phyloP scores from a whole-genome alignment of 2,329 filamentous ascomycete species.

The Geosmithia morbida region DNA sequence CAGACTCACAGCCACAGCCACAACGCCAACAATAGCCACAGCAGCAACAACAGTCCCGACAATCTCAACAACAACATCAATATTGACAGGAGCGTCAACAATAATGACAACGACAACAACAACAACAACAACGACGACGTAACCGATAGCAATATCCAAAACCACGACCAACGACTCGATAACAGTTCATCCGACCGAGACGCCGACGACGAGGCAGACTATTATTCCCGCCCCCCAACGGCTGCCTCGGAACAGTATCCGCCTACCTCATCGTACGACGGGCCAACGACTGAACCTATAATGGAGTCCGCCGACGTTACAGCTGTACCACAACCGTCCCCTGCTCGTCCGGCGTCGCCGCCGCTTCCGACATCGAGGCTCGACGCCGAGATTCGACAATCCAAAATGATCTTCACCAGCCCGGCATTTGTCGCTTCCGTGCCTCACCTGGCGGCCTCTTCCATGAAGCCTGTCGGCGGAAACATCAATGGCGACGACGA shows the following conservation, averaged over 20 bases:
- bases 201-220: background rate
- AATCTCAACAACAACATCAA: background rate
- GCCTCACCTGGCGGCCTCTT: constrained; percentile 17
- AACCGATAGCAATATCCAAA: background rate
- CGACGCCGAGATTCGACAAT: constrained; percentile 22
- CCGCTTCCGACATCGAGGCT: constrained; percentile 10
- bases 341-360: background rate
- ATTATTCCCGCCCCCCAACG: background rate
- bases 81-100: background rate
- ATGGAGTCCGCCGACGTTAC: constrained; percentile 4
- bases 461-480: constrained; percentile 5
- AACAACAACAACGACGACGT: background rate
- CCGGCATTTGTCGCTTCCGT: constrained; percentile 23
- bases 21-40: background rate
- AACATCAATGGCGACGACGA: constrained; percentile 6
- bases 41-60: background rate
- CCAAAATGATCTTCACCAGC: constrained; percentile 23
- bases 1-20: background rate
- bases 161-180: background rate
- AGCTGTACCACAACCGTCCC: constrained; percentile 6
- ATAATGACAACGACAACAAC: background rate
- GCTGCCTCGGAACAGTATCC: background rate
- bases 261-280: background rate
- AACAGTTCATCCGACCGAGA: background rate
- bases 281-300: background rate